A percentile compares a stretch with the other conserved stretches of the same genome.
Conservation (phyloP, 2,329 filamentous ascomycete genomes). For the Cadophora gregata region DNA sequence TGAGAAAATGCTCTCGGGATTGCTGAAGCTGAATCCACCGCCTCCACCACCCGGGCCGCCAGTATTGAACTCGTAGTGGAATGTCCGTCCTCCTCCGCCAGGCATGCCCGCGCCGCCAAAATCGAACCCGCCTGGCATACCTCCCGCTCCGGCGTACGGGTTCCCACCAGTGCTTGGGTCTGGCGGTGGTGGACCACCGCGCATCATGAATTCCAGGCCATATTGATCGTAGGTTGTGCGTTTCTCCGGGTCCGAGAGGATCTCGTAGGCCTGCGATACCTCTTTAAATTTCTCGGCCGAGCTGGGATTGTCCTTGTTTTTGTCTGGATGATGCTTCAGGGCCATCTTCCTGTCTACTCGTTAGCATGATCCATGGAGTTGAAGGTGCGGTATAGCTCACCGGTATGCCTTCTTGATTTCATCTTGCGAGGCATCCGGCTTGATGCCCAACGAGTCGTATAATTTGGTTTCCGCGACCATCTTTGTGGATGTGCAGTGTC, state of each 20-base stretch:
- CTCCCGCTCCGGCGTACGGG: conserved; percentile 63
- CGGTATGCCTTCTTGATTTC: conserved; percentile 97
- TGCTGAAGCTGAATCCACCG: conserved; percentile 80
- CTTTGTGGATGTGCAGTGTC: conserved; percentile 41
- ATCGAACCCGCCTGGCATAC: conserved; percentile 59
- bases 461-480: conserved; percentile 98
- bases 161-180: conserved; percentile 58
- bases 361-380: conserved; percentile 28
- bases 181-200: conserved; percentile 75
- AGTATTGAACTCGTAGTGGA: conserved; percentile 56
- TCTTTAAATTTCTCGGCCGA: conserved; percentile 98
- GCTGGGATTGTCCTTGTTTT: conserved; percentile 89
- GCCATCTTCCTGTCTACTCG: conserved; percentile 72
- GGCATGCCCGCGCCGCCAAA: conserved; percentile 55
- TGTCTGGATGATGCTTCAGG: conserved; percentile 94
- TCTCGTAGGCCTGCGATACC: conserved; percentile 96
- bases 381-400: conserved; percentile 53
- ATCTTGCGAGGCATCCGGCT: conserved; percentile 82
- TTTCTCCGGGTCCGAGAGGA: conserved; percentile 96
- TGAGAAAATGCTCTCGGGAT: conserved; percentile 82
- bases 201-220: conserved; percentile 89
- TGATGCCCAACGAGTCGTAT: conserved; percentile 84
- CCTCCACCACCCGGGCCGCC: conserved; percentile 54
- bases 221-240: conserved; percentile 94
- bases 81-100: conserved; percentile 54